Base-by-base conservation (phyloP, 2,329 filamentous ascomycete genomes). In the Aspergillus hortae region DNA sequence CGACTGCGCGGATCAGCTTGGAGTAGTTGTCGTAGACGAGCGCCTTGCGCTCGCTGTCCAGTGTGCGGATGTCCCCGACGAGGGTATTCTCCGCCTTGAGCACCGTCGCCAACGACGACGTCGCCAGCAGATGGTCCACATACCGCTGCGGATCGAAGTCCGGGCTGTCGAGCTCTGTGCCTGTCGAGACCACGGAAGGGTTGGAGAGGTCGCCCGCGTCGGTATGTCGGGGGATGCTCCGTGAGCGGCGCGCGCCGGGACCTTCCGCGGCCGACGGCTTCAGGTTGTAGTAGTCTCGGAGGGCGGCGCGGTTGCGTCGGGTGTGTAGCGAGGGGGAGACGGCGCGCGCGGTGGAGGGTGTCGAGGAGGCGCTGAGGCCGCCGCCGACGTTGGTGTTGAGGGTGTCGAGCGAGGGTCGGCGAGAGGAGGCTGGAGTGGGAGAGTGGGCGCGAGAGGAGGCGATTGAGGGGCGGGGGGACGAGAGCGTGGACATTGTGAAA, bases 1-100 rank as follows among this genome's bases (percentile, higher is more conserved):
- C 92, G 10, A 95, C 96, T 1, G 94, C 94, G n/a, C 87, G 84
- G 60, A 99, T 96, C 60, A 99, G 75, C 74, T 97, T 97, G 61
- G 88, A 94, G 72, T 97, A 99, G 68, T 99, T 99, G 70, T 99
- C 92, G 70, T 99, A 99, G 4, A 99, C 94, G 56, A 99, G 75
- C 1, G 92, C 92, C 74, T 99, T 99, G 71, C 94, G 88, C 79
- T 99, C 94, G 21, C 92, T 92, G 65, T 97, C 94, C 15, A 99
- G 79, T 2, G 90, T 92, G 35, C 91, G 78, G 44, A 96, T 92
- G 74, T 97, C 92, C 59, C 70, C 71, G 6, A 76, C 71, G n/a
- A 77, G 65, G 6, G 71, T 73, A 36, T 74, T 72, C 56, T 77
- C 74, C 1, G 73, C 73, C 43, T 73, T 74, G 7, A 77, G 59